These are phyloP conservation scores for Saturnispora bothae DNA, from an alignment of 805 yeast species.

Conservation along the genomic window DNA sequence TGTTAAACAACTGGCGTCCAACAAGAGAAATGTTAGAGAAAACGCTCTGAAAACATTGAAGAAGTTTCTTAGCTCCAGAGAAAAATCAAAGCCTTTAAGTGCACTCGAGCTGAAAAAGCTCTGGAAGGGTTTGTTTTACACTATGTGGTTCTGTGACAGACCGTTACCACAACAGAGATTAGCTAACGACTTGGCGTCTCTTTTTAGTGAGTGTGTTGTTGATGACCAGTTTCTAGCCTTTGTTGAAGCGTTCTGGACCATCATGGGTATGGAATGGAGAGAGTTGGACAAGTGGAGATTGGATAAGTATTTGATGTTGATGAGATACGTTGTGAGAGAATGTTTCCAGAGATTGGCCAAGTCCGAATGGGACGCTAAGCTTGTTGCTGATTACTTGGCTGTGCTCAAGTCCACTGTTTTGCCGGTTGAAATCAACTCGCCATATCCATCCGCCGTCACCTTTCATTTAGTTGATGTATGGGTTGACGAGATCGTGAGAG, in stretches of 20 bases:
- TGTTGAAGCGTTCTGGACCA: conserved; percentile 68
- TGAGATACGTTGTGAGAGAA: conserved; percentile 65
- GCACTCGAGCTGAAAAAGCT: conserved; percentile 61
- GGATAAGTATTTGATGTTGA: conserved; percentile 74
- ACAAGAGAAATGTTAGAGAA: conserved; percentile 65
- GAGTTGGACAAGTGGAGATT: conserved; percentile 74
- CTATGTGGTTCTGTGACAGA: conserved; percentile 96
- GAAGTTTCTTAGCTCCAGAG: conserved; percentile 40
- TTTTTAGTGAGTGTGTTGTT: conserved; percentile 36
- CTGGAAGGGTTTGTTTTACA: conserved; percentile 92
- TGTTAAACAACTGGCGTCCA: conserved; percentile 77
- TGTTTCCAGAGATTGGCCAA: conserved; percentile 45
- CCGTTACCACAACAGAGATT: conserved; percentile 85
- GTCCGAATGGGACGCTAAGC: conserved; percentile 43
- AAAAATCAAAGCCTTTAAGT: conserved; percentile 33
- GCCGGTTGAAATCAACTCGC: conserved; percentile 37
- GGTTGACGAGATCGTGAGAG: conserved; percentile 72
- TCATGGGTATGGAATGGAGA: conserved; percentile 75
- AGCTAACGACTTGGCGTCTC: conserved; percentile 59
- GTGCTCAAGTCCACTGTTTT: conserved; percentile 27
- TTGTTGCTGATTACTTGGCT: conserved; percentile 36
- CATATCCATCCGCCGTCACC: conserved; percentile 65
- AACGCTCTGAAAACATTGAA: conserved; percentile 58
- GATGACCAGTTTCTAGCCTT: conserved; percentile 38
- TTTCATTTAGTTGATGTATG: conserved; percentile 78